These are phyloP conservation scores for Aspergillus ostianus DNA, from an alignment of 495 filamentous ascomycete genomes.

Conservation along the genomic window DNA sequence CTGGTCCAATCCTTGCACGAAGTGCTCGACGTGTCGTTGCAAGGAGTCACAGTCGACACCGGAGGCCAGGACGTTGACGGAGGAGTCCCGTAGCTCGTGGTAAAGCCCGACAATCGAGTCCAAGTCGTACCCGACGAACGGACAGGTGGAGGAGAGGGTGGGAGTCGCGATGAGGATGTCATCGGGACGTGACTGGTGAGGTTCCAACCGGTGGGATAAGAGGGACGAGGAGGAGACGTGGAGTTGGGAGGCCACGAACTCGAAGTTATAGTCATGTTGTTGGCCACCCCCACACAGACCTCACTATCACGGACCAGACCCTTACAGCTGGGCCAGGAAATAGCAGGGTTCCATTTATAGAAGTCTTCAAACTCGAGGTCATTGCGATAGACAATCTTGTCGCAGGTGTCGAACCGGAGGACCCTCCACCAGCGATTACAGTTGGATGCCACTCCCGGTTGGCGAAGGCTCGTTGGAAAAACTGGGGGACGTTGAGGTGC, in stretches of 20 bases:
- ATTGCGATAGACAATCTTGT: neutral
- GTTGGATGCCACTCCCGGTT: conserved; percentile 6
- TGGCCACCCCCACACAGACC: neutral
- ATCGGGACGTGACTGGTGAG: neutral
- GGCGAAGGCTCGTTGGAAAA: conserved; percentile 3
- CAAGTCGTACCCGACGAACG: neutral
- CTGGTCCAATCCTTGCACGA: neutral
- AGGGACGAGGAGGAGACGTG: too few relatives aligned
- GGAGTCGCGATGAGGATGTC: neutral
- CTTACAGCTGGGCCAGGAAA: neutral
- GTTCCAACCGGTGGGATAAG: neutral
- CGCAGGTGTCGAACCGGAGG: neutral
- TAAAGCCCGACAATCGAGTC: neutral
- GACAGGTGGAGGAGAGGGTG: neutral
- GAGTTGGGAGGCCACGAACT: neutral
- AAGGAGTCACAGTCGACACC: too few relatives aligned
- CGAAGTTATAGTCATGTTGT: neutral
- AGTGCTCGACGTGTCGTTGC: neutral
- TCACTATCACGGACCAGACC: neutral
- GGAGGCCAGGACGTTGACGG: too few relatives aligned
- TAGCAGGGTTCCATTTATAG: neutral
- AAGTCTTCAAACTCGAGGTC: neutral
- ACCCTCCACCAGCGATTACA: conserved; percentile 7
- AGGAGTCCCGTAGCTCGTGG: neutral
- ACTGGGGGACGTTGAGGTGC: neutral